phyloP scores from a whole-genome alignment of 129 eudicot species.

The Lactuca saligna region DNA sequence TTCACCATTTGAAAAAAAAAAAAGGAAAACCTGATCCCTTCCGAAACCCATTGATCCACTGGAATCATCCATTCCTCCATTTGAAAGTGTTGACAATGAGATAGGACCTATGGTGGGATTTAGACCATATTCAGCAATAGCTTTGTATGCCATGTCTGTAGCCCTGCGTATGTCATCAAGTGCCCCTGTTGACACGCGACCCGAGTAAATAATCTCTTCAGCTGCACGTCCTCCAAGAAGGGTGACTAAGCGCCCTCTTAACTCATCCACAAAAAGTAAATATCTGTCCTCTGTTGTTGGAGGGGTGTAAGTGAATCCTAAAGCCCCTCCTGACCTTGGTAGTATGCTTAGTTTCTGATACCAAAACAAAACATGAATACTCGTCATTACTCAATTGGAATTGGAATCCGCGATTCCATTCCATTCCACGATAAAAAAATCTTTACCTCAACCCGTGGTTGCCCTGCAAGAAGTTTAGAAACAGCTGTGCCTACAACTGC shows the following conservation, averaged over 20 bases:
- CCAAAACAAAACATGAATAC: conserved; percentile 2
- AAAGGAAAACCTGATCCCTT: conserved; percentile 70
- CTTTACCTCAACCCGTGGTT: conserved; percentile 92
- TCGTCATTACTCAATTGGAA: background rate
- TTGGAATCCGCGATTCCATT: no score
- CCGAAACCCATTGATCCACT: conserved; percentile 81
- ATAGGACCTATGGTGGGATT: conserved; percentile 78
- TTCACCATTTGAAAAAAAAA: background rate
- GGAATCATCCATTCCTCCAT: conserved; percentile 95
- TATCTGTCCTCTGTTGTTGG: conserved; percentile 96
- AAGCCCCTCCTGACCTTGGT: conserved; percentile 98
- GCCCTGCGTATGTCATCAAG: conserved; percentile 97
- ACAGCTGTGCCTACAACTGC: conserved; percentile 99
- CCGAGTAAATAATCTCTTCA: conserved; percentile 85
- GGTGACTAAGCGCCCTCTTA: conserved; percentile 98
- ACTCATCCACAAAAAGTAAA: conserved; percentile 86
- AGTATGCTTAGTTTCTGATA: conserved; percentile 93
- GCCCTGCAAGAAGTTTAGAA: conserved; percentile 92
- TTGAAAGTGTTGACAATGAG: conserved; percentile 82
- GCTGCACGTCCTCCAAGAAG: conserved; percentile 99
- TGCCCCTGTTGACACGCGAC: conserved; percentile 99
- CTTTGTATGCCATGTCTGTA: conserved; percentile 99
- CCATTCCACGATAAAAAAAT: no score
- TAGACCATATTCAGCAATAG: conserved; percentile 96
- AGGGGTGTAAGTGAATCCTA: conserved; percentile 96